Conservation (phyloP, 2,329 filamentous ascomycete genomes). For the Botrytis porri region DNA sequence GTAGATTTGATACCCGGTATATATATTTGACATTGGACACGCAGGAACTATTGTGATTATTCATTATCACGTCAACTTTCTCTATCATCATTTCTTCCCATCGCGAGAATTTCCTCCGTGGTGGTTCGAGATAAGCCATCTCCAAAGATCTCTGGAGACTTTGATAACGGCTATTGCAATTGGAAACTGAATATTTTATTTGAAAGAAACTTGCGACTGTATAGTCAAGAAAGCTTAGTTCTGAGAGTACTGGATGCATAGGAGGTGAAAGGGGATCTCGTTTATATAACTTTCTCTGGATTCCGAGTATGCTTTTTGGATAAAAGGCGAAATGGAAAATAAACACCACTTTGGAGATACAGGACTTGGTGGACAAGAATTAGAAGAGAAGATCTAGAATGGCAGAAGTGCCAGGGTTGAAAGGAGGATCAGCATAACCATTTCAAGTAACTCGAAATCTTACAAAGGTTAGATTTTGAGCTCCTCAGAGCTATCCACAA, state of each 20-base stretch:
- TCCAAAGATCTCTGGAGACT: background rate
- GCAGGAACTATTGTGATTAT: fast-evolving
- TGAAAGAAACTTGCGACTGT: fast-evolving
- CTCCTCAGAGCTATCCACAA: background rate
- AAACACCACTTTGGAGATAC: background rate
- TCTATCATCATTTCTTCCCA: background rate
- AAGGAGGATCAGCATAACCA: background rate
- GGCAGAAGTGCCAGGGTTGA: background rate
- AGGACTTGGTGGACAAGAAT: background rate
- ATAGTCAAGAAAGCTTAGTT: fast-evolving
- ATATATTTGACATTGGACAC: background rate
- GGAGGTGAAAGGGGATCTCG: background rate
- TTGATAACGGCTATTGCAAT: background rate
- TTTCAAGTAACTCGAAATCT: background rate
- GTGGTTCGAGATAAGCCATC: background rate
- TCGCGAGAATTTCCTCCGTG: background rate
- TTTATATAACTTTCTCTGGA: background rate
- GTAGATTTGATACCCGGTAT: background rate
- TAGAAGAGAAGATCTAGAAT: background rate
- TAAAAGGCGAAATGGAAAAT: background rate
- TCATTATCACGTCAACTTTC: too few species aligned
- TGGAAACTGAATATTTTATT: background rate
- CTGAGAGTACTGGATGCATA: fast-evolving
- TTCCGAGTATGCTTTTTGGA: background rate
- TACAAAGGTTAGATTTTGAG: background rate